Evolutionary conservation across 2,329 filamentous ascomycete genomes (phyloP), one percentile per base, ranked within the genome.

Genomic region (Fusarium secorum): DNA sequence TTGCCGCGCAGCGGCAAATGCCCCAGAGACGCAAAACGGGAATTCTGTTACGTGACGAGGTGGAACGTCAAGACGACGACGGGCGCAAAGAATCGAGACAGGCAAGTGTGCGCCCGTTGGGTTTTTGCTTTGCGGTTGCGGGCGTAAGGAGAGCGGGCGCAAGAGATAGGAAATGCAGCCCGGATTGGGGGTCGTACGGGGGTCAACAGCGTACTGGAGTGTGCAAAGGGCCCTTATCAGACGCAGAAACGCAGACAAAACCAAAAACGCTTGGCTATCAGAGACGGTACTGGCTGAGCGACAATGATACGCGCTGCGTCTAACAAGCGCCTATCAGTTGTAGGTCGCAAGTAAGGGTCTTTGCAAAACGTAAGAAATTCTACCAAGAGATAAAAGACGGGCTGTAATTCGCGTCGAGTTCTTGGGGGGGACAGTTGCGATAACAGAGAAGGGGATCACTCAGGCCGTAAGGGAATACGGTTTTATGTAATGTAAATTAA

Each of bases 401-500:
- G 64, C 73, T 76, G 72, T 74, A 76, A 74, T 67, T 73, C 66
- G 74, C 74, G 73, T 68, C 67, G 73, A 54, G 58, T 67, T 65
- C 75, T 75, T 71, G 72, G 72, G 75, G 74, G 75, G 76, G 51
- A 73, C 73, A 64, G 65, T 63, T 67, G 65, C 76, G 74, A 78
- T 79, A 78, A 75, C 76, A 73, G 71, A 73, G 68, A 75, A 72
- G 74, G 72, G 78, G 78, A 76, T 71, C 75, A 68, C 66, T 68
- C 74, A 75, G 77, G 78, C 72, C 64, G 64, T 64, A 67, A 67
- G 64, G 64, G 64, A 67, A 67, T 67, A 67, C 64, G 64, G 64
- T 80, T 81, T 81, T 81, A 81, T 80, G 79, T 81, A 81, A 80
- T 80, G 77, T 78, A 74, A 80, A 79, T 78, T 78, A 75, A 62